Conservation (phyloP, 1,139 yeast species). For the Yamadazyma dushanensis region DNA sequence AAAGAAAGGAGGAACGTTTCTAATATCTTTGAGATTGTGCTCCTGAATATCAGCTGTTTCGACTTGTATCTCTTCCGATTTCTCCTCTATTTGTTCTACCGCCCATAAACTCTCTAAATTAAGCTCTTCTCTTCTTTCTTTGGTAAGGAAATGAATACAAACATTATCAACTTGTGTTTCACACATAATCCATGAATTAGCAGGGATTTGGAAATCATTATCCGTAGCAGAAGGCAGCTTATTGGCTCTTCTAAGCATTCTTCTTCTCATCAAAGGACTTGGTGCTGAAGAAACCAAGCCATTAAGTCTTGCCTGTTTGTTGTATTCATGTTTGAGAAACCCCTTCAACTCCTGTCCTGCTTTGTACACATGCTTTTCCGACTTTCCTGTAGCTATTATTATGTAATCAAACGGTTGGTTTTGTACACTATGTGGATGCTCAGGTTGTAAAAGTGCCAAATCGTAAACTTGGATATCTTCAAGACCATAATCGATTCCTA, state of each 20-base stretch:
- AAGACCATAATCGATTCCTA: conserved; percentile 66
- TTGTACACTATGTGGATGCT: conserved; percentile 38
- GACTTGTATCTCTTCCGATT: conserved; percentile 32
- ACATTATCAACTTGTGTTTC: conserved; percentile 57
- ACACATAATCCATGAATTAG: conserved; percentile 81
- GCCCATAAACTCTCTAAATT: conserved; percentile 69
- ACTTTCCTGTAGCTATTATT: conserved; percentile 75
- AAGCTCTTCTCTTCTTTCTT: conserved; percentile 62
- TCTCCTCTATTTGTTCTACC: conserved; percentile 29
- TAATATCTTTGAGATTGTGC: conserved; percentile 2
- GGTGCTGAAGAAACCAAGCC: conserved; percentile 68
- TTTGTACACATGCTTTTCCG: conserved; percentile 71
- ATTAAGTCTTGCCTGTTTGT: conserved; percentile 54
- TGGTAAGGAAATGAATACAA: conserved; percentile 70
- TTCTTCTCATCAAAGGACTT: conserved; percentile 57
- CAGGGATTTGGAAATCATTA: conserved; percentile 53
- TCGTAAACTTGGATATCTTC: conserved; percentile 61
- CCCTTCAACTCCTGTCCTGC: conserved; percentile 61
- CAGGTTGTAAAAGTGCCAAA: conserved; percentile 31
- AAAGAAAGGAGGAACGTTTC: conserved; percentile 13
- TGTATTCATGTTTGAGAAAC: conserved; percentile 33
- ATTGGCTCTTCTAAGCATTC: conserved; percentile 60
- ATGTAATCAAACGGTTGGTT: conserved; percentile 47
- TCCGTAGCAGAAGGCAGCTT: conserved; percentile 57
- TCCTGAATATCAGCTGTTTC: conserved; percentile 11